Percentiles rank a stretch among this genome's conserved stretches.
phyloP scores from a whole-genome alignment of 169 alveolate genomes.

The Perkinsus olseni region DNA sequence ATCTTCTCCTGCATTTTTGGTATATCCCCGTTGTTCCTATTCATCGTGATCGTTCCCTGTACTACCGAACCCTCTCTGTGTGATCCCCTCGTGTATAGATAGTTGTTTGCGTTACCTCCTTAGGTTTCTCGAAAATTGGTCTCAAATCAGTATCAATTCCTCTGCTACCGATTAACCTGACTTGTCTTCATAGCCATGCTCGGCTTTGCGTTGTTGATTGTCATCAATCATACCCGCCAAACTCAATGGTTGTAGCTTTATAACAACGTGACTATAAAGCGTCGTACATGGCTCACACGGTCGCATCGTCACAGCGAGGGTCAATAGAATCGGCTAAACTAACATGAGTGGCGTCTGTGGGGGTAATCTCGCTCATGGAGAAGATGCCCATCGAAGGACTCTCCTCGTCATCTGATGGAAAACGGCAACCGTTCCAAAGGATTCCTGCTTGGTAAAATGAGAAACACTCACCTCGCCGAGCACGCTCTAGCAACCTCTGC shows the following conservation, averaged over 20 bases:
- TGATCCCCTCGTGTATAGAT: background rate
- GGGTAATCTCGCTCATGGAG: background rate
- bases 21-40: too few relatives aligned
- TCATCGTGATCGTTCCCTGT: background rate
- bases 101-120: background rate
- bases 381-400: background rate
- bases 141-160: too few relatives aligned
- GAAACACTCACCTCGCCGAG: background rate
- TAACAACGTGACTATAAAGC: background rate
- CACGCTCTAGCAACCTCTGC: background rate
- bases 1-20: background rate
- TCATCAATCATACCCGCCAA: too few relatives aligned
- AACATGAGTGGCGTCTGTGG: background rate
- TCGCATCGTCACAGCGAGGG: background rate
- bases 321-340: background rate
- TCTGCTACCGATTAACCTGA: too few relatives aligned
- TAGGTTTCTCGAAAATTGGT: too few relatives aligned
- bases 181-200: too few relatives aligned
- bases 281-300: background rate
- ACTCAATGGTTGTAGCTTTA: too few relatives aligned
- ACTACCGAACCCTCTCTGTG: background rate
- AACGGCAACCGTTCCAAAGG: background rate
- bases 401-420: background rate
- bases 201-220: too few relatives aligned
- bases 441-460: background rate